A percentile compares a stretch with the other conserved stretches of the same genome.
These are phyloP conservation scores for Lunularia cruciata DNA, from an alignment of 225 moss, liverwort and hornwort genomes.

Conservation along the genomic window DNA sequence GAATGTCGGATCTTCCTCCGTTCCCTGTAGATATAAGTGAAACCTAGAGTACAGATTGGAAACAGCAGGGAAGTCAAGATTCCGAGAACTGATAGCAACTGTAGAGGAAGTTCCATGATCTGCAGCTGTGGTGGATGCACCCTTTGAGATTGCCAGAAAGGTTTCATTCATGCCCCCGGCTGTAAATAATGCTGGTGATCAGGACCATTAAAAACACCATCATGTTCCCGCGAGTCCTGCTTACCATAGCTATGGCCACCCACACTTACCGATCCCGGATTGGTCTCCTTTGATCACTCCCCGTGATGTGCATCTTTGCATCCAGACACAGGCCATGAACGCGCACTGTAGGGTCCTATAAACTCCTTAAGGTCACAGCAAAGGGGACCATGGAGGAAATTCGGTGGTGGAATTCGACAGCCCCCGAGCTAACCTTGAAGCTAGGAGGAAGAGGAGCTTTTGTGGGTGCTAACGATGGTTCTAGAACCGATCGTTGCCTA, in stretches of 20 bases:
- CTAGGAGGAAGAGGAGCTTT: constrained; percentile 1
- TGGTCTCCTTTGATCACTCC: not conserved
- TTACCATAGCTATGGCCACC: not conserved
- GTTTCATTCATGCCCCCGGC: too few relatives aligned
- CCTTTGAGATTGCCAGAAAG: too few relatives aligned
- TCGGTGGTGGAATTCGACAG: constrained; percentile 9
- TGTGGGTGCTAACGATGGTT: constrained; percentile 3
- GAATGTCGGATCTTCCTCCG: not conserved
- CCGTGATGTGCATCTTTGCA: not conserved
- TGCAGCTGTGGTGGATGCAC: not conserved
- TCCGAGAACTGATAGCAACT: not conserved
- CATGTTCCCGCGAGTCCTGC: not conserved
- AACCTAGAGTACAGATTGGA: not conserved
- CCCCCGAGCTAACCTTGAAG: constrained; percentile 6
- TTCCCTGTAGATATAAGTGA: not conserved
- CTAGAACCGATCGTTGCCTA: constrained; percentile 25
- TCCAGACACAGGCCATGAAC: too few relatives aligned
- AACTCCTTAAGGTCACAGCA: not conserved
- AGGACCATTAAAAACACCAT: not conserved
- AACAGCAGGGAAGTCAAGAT: not conserved
- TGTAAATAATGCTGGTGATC: not conserved
- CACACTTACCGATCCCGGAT: too few relatives aligned
- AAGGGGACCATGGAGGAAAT: not conserved
- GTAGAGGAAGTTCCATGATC: not conserved
- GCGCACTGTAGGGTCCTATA: too few relatives aligned